These are phyloP conservation scores for Obba rivulosa DNA, from an alignment of 768 basidiomycete genomes.

Conservation along the genomic window DNA sequence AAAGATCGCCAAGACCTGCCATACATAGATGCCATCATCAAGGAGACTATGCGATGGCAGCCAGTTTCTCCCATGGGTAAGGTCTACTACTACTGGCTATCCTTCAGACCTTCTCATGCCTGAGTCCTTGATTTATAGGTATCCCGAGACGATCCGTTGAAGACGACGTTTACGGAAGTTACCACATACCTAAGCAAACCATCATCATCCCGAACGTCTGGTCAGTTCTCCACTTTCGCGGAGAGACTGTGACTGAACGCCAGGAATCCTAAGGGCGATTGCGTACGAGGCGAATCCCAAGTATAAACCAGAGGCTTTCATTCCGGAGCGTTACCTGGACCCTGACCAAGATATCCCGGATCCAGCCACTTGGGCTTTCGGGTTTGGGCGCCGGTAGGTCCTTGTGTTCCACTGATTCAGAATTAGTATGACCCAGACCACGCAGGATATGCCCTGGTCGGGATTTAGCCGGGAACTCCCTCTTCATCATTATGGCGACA, in stretches of 20 bases:
- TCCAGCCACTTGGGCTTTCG: constrained; percentile 7
- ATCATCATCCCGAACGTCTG: constrained; percentile 20
- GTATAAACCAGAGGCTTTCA: constrained; percentile 8
- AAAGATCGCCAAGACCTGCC: constrained; percentile 13
- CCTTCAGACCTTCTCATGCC: not conserved
- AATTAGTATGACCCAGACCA: no score
- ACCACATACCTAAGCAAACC: constrained; percentile 20
- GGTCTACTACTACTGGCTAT: not conserved
- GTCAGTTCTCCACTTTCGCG: constrained; percentile 8
- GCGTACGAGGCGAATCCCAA: constrained; percentile 8
- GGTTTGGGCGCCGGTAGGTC: constrained; percentile 9
- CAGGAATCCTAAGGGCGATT: constrained; percentile 3
- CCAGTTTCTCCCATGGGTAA: constrained; percentile 26
- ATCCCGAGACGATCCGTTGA: constrained; percentile 12
- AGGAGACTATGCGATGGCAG: constrained; percentile 28
- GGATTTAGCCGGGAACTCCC: constrained; percentile 8
- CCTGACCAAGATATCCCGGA: constrained; percentile 2
- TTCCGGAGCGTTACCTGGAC: constrained; percentile 16
- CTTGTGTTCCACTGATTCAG: not conserved
- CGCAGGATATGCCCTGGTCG: constrained; percentile 11
- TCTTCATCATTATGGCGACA: constrained; percentile 13
- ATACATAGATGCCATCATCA: constrained; percentile 18
- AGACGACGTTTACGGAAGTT: constrained; percentile 18
- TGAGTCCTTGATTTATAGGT: constrained; percentile 2
- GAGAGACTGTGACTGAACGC: constrained; percentile 15